Conservation (phyloP, 306 rosid genomes). For the Castanospermum australe region DNA sequence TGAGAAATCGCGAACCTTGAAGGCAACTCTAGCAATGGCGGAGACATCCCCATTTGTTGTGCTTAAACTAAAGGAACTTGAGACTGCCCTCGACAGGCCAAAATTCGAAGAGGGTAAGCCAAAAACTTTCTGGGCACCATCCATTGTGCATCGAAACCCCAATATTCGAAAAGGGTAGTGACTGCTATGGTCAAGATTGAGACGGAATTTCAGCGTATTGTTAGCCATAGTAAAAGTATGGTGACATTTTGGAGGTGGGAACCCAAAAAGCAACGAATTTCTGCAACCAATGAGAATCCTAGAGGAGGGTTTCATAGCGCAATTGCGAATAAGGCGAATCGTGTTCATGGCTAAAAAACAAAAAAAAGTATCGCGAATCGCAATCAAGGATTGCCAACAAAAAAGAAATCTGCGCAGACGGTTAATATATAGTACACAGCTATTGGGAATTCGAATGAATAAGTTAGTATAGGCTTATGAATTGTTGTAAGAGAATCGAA, state of each 20-base stretch:
- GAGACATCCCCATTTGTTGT: slow-evolving; percentile 22
- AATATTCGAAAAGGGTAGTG: slow-evolving; percentile 33
- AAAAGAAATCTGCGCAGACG: neutral
- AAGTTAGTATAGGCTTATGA: neutral
- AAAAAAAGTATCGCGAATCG: neutral
- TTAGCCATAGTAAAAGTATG: neutral
- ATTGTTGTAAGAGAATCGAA: neutral
- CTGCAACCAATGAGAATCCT: slow-evolving; percentile 41
- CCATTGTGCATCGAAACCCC: slow-evolving; percentile 34
- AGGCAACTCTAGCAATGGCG: slow-evolving; percentile 29
- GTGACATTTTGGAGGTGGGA: slow-evolving; percentile 30
- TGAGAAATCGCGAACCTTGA: slow-evolving; percentile 46
- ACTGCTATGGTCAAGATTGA: slow-evolving; percentile 28
- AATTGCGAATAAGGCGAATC: slow-evolving; percentile 42
- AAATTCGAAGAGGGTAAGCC: slow-evolving; percentile 39
- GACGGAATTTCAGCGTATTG: slow-evolving; percentile 25
- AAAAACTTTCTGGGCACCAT: slow-evolving; percentile 28
- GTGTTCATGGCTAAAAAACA: slow-evolving; percentile 39
- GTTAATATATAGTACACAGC: neutral
- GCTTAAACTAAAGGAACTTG: slow-evolving; percentile 31
- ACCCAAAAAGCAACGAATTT: slow-evolving; percentile 33
- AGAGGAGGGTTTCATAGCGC: slow-evolving; percentile 53
- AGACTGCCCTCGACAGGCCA: slow-evolving; percentile 40
- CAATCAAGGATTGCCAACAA: neutral
- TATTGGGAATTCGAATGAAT: neutral